These are phyloP conservation scores for Xylariaceae sp. DNA, from an alignment of 2,329 filamentous ascomycete species.

Conservation along the genomic window DNA sequence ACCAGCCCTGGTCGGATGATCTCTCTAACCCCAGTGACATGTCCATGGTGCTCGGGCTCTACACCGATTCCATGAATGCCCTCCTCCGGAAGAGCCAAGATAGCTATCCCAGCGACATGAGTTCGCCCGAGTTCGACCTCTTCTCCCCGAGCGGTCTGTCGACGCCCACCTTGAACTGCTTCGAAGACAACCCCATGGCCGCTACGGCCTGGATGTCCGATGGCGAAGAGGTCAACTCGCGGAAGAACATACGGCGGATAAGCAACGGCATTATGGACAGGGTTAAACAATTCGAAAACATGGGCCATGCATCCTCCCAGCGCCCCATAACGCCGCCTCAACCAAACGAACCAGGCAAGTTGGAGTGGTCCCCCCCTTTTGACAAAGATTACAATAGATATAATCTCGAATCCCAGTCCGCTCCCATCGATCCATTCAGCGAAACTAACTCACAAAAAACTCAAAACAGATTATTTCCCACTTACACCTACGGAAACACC, in stretches of 20 bases:
- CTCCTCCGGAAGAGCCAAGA: slow-evolving; percentile 45
- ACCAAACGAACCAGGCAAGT: slow-evolving; percentile 55
- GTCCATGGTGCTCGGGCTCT: slow-evolving; percentile 44
- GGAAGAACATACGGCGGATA: slow-evolving; percentile 44
- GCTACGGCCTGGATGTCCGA: slow-evolving; percentile 48
- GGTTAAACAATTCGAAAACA: slow-evolving; percentile 53
- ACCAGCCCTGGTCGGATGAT: slow-evolving; percentile 40
- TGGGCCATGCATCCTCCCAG: slow-evolving; percentile 41
- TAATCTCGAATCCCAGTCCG: too few relatives aligned
- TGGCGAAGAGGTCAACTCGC: slow-evolving; percentile 39
- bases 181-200: slow-evolving; percentile 42
- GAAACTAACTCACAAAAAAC: slow-evolving; percentile 17
- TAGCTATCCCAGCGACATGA: slow-evolving; percentile 38
- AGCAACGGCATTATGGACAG: slow-evolving; percentile 58
- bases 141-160: slow-evolving; percentile 44
- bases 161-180: slow-evolving; percentile 46
- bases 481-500: slow-evolving; percentile 64
- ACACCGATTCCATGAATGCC: slow-evolving; percentile 38
- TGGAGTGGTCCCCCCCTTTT: too few relatives aligned
- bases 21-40: slow-evolving; percentile 28
- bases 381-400: too few relatives aligned
- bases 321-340: slow-evolving; percentile 58
- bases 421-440: background rate
- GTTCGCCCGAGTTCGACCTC: slow-evolving; percentile 45
- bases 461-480: slow-evolving; percentile 52